Conservation (phyloP, 2,329 filamentous ascomycete species). For the Penicillium thymicola region DNA sequence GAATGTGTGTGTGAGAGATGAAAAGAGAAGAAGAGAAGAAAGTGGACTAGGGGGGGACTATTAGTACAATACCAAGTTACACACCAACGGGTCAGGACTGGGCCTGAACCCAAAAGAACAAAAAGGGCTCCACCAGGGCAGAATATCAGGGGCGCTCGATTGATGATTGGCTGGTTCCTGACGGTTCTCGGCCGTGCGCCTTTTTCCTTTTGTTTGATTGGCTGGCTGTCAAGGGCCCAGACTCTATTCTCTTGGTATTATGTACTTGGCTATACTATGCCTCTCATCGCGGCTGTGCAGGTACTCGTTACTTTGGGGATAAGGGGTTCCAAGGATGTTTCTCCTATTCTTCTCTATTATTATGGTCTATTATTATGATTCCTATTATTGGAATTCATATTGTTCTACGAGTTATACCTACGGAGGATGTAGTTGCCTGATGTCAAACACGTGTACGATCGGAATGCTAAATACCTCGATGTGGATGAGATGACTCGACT, state of each 20-base stretch:
- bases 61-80: conserved; percentile 7
- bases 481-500: not conserved
- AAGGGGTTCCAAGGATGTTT: not conserved
- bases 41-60: conserved; percentile 8
- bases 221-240: conserved; percentile 7
- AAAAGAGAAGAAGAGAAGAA: conserved; percentile 5
- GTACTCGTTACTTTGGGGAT: conserved; percentile 2
- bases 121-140: not conserved
- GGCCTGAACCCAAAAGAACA: conserved; percentile 1
- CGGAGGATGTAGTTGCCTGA: not conserved
- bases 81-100: conserved; percentile 3
- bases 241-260: conserved; percentile 3
- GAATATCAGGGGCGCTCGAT: conserved; percentile 18
- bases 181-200: conserved; percentile 16
- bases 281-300: conserved; percentile 1
- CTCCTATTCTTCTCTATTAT: not conserved
- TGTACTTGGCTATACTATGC: conserved; percentile 8
- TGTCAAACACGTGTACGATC: conserved; percentile 18
- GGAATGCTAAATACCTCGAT: conserved; percentile 11
- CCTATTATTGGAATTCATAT: not conserved
- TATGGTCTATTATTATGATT: not conserved
- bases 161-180: conserved; percentile 14
- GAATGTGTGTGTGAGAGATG: conserved; percentile 16
- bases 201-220: conserved; percentile 8
- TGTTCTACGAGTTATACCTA: not conserved